Percentiles rank a stretch among this genome's conserved stretches.
phyloP scores from a whole-genome alignment of 2,329 filamentous ascomycete genomes.

The Colletotrichum abscissum region DNA sequence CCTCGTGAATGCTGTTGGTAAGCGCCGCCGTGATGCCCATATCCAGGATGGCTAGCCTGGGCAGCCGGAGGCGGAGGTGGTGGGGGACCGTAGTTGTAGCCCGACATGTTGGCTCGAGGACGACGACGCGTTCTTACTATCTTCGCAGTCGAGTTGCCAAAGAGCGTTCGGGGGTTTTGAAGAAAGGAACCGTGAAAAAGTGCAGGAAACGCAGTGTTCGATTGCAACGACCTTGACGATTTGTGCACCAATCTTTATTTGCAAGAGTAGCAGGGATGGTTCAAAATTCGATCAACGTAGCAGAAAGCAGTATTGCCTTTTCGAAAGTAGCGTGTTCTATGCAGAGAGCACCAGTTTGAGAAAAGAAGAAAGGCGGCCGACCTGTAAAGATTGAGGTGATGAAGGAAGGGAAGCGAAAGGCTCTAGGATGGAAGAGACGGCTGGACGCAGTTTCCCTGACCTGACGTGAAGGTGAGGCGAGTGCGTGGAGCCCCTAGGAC shows the following conservation, averaged over 20 bases:
- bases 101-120: slow-evolving; percentile 51
- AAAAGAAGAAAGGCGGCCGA: background rate
- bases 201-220: background rate
- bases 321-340: background rate
- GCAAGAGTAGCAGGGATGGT: background rate
- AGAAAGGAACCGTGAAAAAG: background rate
- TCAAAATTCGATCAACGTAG: background rate
- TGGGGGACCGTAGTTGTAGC: slow-evolving; percentile 66
- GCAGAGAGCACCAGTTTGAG: background rate
- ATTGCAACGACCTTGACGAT: background rate
- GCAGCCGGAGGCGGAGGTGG: slow-evolving; percentile 56
- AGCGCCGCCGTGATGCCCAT: slow-evolving; percentile 50
- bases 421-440: slow-evolving; percentile 5
- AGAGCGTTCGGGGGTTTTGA: background rate
- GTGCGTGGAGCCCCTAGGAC: slow-evolving; percentile 18
- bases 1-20: slow-evolving; percentile 49
- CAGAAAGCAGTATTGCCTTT: background rate
- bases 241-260: background rate
- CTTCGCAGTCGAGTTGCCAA: background rate
- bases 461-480: slow-evolving; percentile 25
- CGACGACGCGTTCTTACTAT: background rate
- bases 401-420: background rate
- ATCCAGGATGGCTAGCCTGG: slow-evolving; percentile 47
- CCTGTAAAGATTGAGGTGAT: background rate
- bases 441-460: slow-evolving; percentile 21